A percentile compares a stretch with the other conserved stretches of the same genome.
phyloP scores from a whole-genome alignment of 192 early-diverging fungal genomes.

The Entomortierella lignicola region DNA sequence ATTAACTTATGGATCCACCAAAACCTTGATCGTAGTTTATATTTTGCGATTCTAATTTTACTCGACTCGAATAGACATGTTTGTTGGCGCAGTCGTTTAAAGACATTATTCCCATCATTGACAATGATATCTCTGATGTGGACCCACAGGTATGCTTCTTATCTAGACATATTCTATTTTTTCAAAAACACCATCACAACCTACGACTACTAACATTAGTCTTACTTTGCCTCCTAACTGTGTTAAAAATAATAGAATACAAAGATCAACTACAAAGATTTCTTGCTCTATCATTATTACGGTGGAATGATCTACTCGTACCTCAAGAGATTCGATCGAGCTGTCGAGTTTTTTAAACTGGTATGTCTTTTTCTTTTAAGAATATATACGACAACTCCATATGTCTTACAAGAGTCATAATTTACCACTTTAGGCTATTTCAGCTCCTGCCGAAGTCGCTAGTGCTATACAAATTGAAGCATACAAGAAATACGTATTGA shows the following conservation, averaged over 20 bases:
- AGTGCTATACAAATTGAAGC: constrained; percentile 84
- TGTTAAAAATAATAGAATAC: constrained; percentile 40
- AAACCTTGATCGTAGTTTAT: background rate
- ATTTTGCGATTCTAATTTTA: background rate
- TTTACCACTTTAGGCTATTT: constrained; percentile 58
- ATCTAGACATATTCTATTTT: too few relatives aligned
- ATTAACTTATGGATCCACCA: background rate
- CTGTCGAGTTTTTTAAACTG: constrained; percentile 70
- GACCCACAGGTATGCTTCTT: constrained; percentile 48
- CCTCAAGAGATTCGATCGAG: constrained; percentile 71
- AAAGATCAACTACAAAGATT: constrained; percentile 59
- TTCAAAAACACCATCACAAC: too few relatives aligned
- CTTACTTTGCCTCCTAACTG: background rate
- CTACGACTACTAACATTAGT: too few relatives aligned
- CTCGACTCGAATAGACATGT: constrained; percentile 47
- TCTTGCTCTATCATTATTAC: constrained; percentile 84
- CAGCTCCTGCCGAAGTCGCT: constrained; percentile 69
- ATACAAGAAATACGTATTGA: constrained; percentile 75
- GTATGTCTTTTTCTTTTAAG: too few relatives aligned
- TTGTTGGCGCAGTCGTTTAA: constrained; percentile 61
- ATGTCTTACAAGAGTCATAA: background rate
- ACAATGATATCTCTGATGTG: constrained; percentile 63
- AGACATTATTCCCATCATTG: constrained; percentile 59
- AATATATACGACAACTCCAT: background rate
- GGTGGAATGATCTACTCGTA: constrained; percentile 78